phyloP scores from a whole-genome alignment of 2,329 filamentous ascomycete genomes.

The Aureobasidium namibiae region DNA sequence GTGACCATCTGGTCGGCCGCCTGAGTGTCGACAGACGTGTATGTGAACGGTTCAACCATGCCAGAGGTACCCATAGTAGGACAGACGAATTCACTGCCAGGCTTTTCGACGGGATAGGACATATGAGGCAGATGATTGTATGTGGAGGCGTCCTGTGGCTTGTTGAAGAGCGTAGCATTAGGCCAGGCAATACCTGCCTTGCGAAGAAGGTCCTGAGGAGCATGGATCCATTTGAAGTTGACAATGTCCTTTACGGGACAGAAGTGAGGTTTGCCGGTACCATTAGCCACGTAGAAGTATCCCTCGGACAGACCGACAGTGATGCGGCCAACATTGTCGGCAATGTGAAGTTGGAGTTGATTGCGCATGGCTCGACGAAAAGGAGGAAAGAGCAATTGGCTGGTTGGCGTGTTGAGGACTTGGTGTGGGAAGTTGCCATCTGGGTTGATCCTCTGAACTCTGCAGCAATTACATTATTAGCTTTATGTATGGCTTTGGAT shows the following conservation, averaged over 20 bases:
- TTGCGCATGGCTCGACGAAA: slow-evolving; percentile 63
- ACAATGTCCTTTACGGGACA: slow-evolving; percentile 65
- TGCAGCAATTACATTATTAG: not conserved
- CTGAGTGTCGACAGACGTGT: not conserved
- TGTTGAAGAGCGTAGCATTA: slow-evolving; percentile 50
- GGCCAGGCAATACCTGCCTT: slow-evolving; percentile 71
- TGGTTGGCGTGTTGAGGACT: not conserved
- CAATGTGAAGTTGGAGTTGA: slow-evolving; percentile 63
- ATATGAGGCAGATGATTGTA: not conserved
- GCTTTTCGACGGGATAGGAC: slow-evolving; percentile 19
- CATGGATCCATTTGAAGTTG: slow-evolving; percentile 78
- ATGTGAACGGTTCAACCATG: not conserved
- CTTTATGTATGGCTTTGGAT: not conserved
- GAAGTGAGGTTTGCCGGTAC: slow-evolving; percentile 31
- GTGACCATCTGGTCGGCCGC: not conserved
- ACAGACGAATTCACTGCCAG: not conserved
- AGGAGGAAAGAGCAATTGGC: slow-evolving; percentile 54
- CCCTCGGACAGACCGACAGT: slow-evolving; percentile 70
- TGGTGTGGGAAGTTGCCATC: not conserved
- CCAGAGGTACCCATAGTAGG: not conserved
- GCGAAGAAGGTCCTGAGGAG: slow-evolving; percentile 68
- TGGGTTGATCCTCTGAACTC: not conserved
- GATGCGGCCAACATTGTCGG: slow-evolving; percentile 65
- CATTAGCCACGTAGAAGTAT: slow-evolving; percentile 32
- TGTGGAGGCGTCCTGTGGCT: slow-evolving; percentile 41